Evolutionary conservation across 1,284 basidiomycete genomes (phyloP).

Genomic region (Heterobasidion parviporum): DNA sequence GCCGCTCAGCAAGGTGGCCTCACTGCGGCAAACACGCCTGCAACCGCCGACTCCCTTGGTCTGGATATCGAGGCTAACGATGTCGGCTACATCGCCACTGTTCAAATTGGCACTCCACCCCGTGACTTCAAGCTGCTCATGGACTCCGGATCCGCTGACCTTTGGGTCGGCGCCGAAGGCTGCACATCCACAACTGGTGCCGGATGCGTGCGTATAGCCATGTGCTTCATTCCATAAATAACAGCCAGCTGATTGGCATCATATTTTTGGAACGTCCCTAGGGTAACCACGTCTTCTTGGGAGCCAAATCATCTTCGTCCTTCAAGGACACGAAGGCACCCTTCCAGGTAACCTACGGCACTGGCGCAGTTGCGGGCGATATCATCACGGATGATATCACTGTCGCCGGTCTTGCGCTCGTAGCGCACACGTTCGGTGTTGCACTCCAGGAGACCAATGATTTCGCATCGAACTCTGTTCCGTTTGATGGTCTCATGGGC

Average conservation of each 20-base stretch:
- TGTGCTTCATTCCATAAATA: neutral
- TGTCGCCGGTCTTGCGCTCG: constrained; percentile 59
- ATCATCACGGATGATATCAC: constrained; percentile 62
- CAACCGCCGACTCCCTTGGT: constrained; percentile 53
- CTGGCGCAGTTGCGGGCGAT: constrained; percentile 61
- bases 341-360: constrained; percentile 74
- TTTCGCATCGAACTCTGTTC: constrained; percentile 43
- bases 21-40: constrained; percentile 43
- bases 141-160: constrained; percentile 83
- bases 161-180: constrained; percentile 66
- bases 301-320: constrained; percentile 52
- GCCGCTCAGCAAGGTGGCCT: constrained; percentile 33
- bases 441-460: constrained; percentile 55
- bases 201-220: constrained; percentile 35
- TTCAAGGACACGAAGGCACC: constrained; percentile 47
- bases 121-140: constrained; percentile 66
- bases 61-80: constrained; percentile 63
- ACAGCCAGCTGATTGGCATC: neutral
- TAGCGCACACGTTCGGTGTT: constrained; percentile 67
- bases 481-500: constrained; percentile 83
- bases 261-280: constrained; percentile 10
- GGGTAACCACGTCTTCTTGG: constrained; percentile 65
- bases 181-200: constrained; percentile 41
- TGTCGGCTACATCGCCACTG: constrained; percentile 59
- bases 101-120: constrained; percentile 77